Conservation (phyloP, 192 early-diverging fungal genomes). For the Dimargaris cristalligena region DNA sequence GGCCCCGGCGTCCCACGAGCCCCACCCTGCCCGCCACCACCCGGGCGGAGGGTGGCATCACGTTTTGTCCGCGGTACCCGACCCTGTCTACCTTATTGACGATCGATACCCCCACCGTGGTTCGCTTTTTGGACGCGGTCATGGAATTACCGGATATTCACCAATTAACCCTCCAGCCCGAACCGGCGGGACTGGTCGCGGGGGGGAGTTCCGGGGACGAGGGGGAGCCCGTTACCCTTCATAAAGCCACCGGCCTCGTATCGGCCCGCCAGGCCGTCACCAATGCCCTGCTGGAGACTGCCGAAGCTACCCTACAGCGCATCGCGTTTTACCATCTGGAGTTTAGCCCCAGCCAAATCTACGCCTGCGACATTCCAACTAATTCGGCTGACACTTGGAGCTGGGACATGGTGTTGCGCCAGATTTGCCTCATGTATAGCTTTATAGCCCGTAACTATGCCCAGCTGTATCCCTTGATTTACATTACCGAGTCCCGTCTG, state of each 20-base stretch:
- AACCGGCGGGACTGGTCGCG: not conserved
- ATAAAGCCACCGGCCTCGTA: not conserved
- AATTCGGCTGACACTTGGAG: no score
- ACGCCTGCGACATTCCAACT: not conserved
- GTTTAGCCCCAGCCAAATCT: not conserved
- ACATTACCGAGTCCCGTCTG: not conserved
- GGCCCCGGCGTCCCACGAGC: not conserved
- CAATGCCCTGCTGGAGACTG: not conserved
- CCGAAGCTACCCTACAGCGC: not conserved
- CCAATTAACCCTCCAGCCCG: not conserved
- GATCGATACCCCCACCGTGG: not conserved
- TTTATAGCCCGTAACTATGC: constrained; percentile 1
- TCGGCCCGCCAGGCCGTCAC: not conserved
- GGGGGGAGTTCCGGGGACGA: not conserved
- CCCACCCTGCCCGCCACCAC: not conserved
- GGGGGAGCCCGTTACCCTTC: not conserved
- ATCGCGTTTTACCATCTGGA: not conserved
- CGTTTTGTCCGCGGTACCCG: not conserved
- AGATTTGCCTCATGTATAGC: not conserved
- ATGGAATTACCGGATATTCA: not conserved
- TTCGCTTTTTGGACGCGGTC: constrained; percentile 1
- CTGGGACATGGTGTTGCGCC: not conserved
- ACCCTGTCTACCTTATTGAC: not conserved
- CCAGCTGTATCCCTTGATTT: constrained; percentile 5
- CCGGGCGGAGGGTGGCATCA: not conserved